Percentiles rank a stretch among this genome's conserved stretches.
phyloP scores from a whole-genome alignment of 495 filamentous ascomycete species.

The Annulohypoxylon stygium region DNA sequence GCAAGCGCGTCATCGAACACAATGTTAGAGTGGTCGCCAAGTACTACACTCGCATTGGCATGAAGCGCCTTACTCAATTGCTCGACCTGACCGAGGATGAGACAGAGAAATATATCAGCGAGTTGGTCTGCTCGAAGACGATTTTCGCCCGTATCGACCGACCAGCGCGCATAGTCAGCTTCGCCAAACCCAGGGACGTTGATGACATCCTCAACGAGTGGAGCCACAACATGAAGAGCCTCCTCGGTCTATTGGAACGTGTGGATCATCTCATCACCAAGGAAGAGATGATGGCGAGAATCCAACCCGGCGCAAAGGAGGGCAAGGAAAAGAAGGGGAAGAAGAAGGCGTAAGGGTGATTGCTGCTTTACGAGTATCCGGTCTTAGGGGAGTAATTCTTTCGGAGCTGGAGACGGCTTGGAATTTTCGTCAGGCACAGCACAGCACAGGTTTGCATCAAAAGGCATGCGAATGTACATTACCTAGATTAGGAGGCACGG shows the following conservation, averaged over 20 bases:
- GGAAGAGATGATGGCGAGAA: slow-evolving; percentile 99
- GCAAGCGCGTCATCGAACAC: slow-evolving; percentile 98
- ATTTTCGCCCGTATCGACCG: slow-evolving; percentile 98
- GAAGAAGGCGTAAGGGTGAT: slow-evolving; percentile 47
- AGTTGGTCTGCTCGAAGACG: slow-evolving; percentile 94
- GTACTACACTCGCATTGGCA: slow-evolving; percentile 97
- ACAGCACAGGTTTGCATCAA: slow-evolving; percentile 44
- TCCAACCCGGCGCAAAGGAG: slow-evolving; percentile 71
- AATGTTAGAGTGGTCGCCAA: slow-evolving; percentile 97
- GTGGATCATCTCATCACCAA: slow-evolving; percentile 99
- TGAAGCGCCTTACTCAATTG: slow-evolving; percentile 87
- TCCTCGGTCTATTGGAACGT: slow-evolving; percentile 90
- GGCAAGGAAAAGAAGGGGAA: slow-evolving; percentile 53
- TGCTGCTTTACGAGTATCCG: slow-evolving; percentile 27
- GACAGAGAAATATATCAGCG: slow-evolving; percentile 97
- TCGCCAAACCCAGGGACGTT: slow-evolving; percentile 92
- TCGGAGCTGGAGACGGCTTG: slow-evolving; percentile 34
- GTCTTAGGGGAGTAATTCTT: slow-evolving; percentile 29
- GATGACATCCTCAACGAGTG: slow-evolving; percentile 98
- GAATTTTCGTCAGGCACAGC: slow-evolving; percentile 33
- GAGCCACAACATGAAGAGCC: slow-evolving; percentile 98
- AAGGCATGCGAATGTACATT: slow-evolving; percentile 51
- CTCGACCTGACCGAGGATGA: slow-evolving; percentile 93
- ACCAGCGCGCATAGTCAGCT: slow-evolving; percentile 89
- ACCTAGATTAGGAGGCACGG: slow-evolving; percentile 44